These are phyloP conservation scores for Coccomyxa sp. DNA, from an alignment of 139 green algal species.

Conservation along the genomic window DNA sequence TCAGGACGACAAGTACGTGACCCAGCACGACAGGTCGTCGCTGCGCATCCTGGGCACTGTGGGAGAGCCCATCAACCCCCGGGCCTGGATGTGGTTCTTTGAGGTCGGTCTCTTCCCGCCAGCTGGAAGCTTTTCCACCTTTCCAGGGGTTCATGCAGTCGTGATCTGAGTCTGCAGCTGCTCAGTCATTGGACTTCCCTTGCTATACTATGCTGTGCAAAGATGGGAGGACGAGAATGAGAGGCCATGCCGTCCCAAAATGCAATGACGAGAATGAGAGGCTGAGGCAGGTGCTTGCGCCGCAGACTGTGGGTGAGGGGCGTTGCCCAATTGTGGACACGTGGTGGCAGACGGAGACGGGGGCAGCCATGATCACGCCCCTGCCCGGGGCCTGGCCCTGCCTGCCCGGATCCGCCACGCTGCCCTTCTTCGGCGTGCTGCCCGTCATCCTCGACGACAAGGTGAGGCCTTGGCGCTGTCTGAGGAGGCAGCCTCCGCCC, in stretches of 20 bases:
- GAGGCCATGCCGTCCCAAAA: no score
- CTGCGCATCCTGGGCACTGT: constrained; percentile 90
- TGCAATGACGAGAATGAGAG: no score
- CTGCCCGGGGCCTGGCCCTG: constrained; percentile 72
- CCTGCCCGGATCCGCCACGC: constrained; percentile 84
- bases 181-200: not conserved
- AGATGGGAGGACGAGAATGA: no score
- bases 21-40: constrained; percentile 30
- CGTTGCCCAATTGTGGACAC: constrained; percentile 92
- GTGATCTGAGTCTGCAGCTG: not conserved
- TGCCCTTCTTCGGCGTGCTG: constrained; percentile 97
- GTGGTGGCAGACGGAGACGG: constrained; percentile 83
- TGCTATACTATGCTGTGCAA: not conserved
- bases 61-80: constrained; percentile 98
- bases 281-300: no score
- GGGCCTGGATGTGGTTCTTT: constrained; percentile 95
- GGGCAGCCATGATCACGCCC: constrained; percentile 83
- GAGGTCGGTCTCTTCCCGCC: constrained; percentile 38
- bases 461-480: constrained; percentile 25
- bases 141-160: no score
- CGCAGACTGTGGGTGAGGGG: constrained; percentile 49
- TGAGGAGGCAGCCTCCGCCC: not conserved
- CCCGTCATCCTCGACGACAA: constrained; percentile 87
- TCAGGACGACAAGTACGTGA: constrained; percentile 73
- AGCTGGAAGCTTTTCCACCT: no score